phyloP scores from a whole-genome alignment of 2,329 filamentous ascomycete genomes.

The Verticillium albo-atrum region DNA sequence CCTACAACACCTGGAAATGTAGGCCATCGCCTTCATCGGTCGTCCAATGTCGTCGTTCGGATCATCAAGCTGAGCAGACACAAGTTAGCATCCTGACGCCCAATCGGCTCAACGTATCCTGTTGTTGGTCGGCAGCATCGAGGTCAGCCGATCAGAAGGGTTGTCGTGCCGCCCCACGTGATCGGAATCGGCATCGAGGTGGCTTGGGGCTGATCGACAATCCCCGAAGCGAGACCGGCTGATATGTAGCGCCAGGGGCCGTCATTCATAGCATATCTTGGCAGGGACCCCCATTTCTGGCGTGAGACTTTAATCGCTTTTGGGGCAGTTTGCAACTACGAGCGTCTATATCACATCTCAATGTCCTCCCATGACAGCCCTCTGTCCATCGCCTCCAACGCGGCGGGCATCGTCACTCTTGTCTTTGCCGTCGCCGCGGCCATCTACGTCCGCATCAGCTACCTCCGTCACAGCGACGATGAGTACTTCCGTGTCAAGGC shows the following conservation, averaged over 20 bases:
- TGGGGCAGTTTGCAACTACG: background rate
- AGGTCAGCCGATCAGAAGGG: too few species aligned
- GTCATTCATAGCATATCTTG: background rate
- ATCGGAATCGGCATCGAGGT: background rate
- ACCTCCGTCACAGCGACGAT: conserved; percentile 39
- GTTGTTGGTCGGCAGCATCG: too few species aligned
- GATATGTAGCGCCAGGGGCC: background rate
- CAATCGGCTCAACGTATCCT: too few species aligned
- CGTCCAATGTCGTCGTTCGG: too few species aligned
- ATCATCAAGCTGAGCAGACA: too few species aligned
- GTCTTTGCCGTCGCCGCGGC: conserved; percentile 39
- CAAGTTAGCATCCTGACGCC: too few species aligned
- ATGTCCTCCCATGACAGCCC: conserved; percentile 31
- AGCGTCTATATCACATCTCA: background rate
- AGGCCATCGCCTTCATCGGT: too few species aligned
- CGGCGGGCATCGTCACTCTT: conserved; percentile 43
- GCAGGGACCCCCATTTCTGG: too few species aligned
- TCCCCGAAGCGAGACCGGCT: background rate
- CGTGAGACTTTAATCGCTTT: too few species aligned
- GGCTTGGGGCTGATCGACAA: background rate
- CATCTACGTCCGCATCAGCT: conserved; percentile 37
- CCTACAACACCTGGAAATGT: too few species aligned
- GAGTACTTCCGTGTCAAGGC: conserved; percentile 44
- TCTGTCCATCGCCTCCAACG: conserved; percentile 36
- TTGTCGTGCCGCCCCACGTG: background rate